phyloP scores from a whole-genome alignment of 768 basidiomycete genomes.

The Suillus placidus region DNA sequence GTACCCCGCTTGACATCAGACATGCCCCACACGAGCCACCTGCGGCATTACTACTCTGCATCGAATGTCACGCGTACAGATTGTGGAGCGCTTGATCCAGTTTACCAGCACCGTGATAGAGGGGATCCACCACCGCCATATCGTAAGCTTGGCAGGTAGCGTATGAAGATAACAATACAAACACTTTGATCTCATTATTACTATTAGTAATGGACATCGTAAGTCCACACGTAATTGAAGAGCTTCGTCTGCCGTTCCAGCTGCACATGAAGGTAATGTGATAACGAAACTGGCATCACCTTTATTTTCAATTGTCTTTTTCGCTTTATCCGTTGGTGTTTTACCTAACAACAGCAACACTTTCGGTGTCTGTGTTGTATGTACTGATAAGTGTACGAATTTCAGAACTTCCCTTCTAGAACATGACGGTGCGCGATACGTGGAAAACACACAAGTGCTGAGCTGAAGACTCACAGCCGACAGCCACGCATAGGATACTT shows the following conservation, averaged over 20 bases:
- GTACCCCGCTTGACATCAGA: background rate
- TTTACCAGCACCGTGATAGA: conserved; percentile 24
- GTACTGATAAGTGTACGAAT: background rate
- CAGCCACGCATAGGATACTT: background rate
- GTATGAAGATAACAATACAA: background rate
- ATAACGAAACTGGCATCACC: background rate
- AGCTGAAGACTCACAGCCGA: background rate
- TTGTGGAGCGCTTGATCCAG: conserved; percentile 1
- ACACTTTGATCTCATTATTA: background rate
- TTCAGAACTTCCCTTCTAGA: background rate
- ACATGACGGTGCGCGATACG: background rate
- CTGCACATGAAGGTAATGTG: background rate
- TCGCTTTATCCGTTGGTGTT: background rate
- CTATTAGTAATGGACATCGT: background rate
- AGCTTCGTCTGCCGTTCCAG: background rate
- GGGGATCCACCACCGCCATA: conserved; percentile 32
- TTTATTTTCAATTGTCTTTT: background rate
- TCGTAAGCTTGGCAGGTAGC: conserved; percentile 16
- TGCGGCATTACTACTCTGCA: conserved; percentile 28
- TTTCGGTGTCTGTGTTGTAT: background rate
- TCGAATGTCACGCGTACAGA: conserved; percentile 13
- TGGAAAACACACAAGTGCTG: background rate
- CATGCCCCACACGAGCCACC: conserved; percentile 12
- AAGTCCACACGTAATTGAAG: background rate
- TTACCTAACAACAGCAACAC: background rate